A percentile compares a stretch with the other conserved stretches of the same genome.
Evolutionary conservation across 495 filamentous ascomycete genomes (phyloP).

Genomic region (Letharia columbiana): DNA sequence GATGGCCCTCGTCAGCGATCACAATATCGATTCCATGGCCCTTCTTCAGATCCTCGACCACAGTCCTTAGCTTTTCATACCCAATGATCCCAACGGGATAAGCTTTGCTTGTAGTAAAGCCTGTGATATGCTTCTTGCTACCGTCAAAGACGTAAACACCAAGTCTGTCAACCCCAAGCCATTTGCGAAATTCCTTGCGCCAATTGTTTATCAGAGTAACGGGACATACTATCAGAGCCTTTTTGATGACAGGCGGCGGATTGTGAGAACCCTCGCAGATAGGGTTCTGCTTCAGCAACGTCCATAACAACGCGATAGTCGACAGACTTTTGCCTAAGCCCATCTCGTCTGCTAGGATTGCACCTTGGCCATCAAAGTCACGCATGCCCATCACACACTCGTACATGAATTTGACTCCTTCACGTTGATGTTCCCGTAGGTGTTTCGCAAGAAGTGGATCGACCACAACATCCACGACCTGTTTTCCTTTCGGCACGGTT

Average conservation of each 20-base stretch:
- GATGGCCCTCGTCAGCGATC: conserved; percentile 73
- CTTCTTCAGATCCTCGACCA: conserved; percentile 58
- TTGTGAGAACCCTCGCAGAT: conserved; percentile 42
- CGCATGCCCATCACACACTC: conserved; percentile 81
- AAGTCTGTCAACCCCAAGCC: conserved; percentile 69
- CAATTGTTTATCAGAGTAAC: conserved; percentile 75
- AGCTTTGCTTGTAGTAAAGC: conserved; percentile 67
- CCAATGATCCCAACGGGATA: conserved; percentile 79
- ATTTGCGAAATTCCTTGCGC: conserved; percentile 71
- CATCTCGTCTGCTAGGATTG: conserved; percentile 78
- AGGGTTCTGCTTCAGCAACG: conserved; percentile 72
- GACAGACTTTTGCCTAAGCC: conserved; percentile 74
- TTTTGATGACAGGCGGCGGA: conserved; percentile 54
- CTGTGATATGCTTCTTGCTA: conserved; percentile 55
- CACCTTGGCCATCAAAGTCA: conserved; percentile 60
- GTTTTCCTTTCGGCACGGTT: conserved; percentile 51
- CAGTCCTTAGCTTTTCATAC: conserved; percentile 66
- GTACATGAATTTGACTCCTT: conserved; percentile 71
- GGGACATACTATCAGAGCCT: conserved; percentile 74
- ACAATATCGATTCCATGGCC: conserved; percentile 64
- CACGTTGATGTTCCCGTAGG: conserved; percentile 66
- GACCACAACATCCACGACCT: conserved; percentile 71
- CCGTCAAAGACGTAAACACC: conserved; percentile 67
- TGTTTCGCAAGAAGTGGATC: conserved; percentile 61
- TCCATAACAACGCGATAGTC: conserved; percentile 73